These are phyloP conservation scores for Diaporthe humulicola DNA, from an alignment of 2,329 filamentous ascomycete genomes.

Conservation along the genomic window DNA sequence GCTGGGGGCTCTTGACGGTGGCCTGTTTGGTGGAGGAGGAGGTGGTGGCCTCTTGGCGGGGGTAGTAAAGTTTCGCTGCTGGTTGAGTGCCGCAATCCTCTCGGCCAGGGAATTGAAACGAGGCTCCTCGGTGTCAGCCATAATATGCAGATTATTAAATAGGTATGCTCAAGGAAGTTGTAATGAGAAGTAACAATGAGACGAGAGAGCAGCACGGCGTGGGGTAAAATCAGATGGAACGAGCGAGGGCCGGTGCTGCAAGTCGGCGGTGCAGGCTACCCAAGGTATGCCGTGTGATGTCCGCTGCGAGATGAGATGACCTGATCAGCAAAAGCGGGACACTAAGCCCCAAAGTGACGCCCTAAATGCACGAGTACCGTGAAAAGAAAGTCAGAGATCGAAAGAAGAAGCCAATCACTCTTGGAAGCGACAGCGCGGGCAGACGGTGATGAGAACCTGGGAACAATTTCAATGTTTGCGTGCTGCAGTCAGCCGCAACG, in stretches of 20 bases:
- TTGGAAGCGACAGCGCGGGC: background rate
- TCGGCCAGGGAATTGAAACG: conserved; percentile 72
- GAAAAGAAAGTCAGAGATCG: background rate
- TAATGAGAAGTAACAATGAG: conserved; percentile 2
- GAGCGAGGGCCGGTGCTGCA: background rate
- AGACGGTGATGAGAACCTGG: background rate
- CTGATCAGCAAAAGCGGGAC: conserved; percentile 14
- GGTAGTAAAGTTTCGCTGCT: conserved; percentile 69
- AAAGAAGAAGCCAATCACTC: background rate
- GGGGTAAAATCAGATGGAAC: conserved; percentile 22
- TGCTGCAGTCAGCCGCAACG: conserved; percentile 14
- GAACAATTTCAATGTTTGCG: conserved; percentile 26
- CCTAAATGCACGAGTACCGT: background rate
- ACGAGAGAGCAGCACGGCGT: background rate
- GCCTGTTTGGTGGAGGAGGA: conserved; percentile 60
- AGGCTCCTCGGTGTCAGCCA: conserved; percentile 74
- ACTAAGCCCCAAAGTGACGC: background rate
- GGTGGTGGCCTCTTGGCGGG: conserved; percentile 57
- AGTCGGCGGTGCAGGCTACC: conserved; percentile 14
- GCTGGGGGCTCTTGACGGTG: conserved; percentile 49
- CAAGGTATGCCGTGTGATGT: conserved; percentile 2
- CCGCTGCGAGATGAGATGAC: conserved; percentile 6
- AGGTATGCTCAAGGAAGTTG: conserved; percentile 10
- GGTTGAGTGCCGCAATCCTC: conserved; percentile 74
- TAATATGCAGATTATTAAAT: conserved; percentile 46